Evolutionary conservation across 805 yeast species (phyloP).

Genomic region (Lachancea nothofagi): DNA sequence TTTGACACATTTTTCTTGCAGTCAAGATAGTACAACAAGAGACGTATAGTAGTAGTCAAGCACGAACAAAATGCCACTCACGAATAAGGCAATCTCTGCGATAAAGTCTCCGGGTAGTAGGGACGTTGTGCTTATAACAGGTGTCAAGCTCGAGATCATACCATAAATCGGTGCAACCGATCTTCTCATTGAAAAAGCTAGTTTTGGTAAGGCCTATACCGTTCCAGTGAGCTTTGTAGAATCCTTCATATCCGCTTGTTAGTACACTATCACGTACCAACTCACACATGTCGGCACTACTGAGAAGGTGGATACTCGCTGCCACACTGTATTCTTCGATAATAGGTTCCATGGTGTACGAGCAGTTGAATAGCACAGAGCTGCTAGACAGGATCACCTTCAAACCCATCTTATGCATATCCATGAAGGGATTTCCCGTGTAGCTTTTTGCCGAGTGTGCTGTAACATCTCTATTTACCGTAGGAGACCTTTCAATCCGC

Average conservation of each 20-base stretch:
- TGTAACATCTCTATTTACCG: conserved; percentile 23
- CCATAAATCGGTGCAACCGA: conserved; percentile 27
- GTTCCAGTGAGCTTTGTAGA: conserved; percentile 32
- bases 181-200: conserved; percentile 13
- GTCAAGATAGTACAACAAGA: background rate
- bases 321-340: conserved; percentile 35
- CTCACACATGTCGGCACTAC: conserved; percentile 32
- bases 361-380: conserved; percentile 28
- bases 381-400: conserved; percentile 25
- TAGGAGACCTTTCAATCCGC: conserved; percentile 2
- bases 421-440: conserved; percentile 28
- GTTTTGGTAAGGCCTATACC: conserved; percentile 19
- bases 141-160: conserved; percentile 28
- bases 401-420: conserved; percentile 28
- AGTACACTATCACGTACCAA: conserved; percentile 28
- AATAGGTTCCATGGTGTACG: conserved; percentile 31
- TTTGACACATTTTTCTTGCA: background rate
- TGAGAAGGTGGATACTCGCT: conserved; percentile 31
- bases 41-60: background rate
- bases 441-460: conserved; percentile 18
- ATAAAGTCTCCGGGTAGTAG: conserved; percentile 25
- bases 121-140: conserved; percentile 30
- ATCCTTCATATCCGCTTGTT: conserved; percentile 29
- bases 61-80: conserved; percentile 26
- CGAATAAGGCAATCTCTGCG: conserved; percentile 25